These are phyloP conservation scores for Quercus phellos DNA, from an alignment of 331 rosid species.

Conservation along the genomic window DNA sequence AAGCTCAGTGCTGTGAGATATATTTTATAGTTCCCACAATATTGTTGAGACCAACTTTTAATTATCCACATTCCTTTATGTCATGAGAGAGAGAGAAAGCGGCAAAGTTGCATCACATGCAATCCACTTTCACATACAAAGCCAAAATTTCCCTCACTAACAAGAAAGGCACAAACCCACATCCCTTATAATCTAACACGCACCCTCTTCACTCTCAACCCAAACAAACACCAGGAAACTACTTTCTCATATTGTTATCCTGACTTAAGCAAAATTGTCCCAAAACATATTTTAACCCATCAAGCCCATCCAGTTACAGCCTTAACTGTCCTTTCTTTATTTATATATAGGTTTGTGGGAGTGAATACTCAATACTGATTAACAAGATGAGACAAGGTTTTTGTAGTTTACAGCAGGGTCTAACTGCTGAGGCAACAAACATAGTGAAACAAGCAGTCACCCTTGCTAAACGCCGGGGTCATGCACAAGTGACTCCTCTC, in stretches of 20 bases:
- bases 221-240: constrained; percentile 14
- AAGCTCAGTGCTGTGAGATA: constrained; percentile 40
- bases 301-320: background rate
- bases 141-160: constrained; percentile 88
- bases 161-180: constrained; percentile 86
- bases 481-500: constrained; percentile 85
- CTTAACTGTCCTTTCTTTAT: background rate
- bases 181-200: constrained; percentile 32
- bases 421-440: constrained; percentile 52
- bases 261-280: background rate
- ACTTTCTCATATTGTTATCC: background rate
- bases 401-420: constrained; percentile 71
- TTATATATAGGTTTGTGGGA: background rate
- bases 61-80: constrained; percentile 48
- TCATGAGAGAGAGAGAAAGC: constrained; percentile 22
- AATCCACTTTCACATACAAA: constrained; percentile 58
- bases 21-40: constrained; percentile 34
- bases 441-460: constrained; percentile 60
- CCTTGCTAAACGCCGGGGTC: constrained; percentile 70
- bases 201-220: constrained; percentile 22
- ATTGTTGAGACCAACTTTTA: constrained; percentile 47
- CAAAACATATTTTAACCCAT: background rate
- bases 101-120: constrained; percentile 65
- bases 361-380: background rate
- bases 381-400: constrained; percentile 65